Conservation (phyloP, 352 stramenopile species). For the Phytophthora pluvialis region DNA sequence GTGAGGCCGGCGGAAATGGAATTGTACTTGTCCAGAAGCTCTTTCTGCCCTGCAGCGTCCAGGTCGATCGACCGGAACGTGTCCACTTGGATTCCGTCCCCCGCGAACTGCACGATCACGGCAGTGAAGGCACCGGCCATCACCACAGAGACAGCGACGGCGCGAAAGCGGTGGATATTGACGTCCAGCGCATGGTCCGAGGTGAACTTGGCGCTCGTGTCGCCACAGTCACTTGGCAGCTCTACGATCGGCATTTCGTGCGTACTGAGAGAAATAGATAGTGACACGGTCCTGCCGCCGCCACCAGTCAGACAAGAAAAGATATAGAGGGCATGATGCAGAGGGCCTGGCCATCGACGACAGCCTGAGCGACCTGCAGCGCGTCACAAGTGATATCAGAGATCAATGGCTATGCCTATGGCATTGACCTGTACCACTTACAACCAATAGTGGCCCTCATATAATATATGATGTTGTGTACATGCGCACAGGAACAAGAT, state of each 20-base stretch:
- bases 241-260: neutral
- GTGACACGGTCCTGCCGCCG: neutral
- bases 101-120: constrained; percentile 10
- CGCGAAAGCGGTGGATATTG: constrained; percentile 5
- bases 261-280: neutral
- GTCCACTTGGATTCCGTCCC: constrained; percentile 8
- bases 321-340: neutral
- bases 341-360: too few relatives aligned
- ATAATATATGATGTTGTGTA: too few relatives aligned
- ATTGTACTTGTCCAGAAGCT: constrained; percentile 19
- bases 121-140: neutral
- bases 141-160: neutral
- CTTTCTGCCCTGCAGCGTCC: constrained; percentile 9
- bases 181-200: constrained; percentile 5
- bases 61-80: constrained; percentile 10
- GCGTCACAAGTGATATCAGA: constrained; percentile 1
- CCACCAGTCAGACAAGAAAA: neutral
- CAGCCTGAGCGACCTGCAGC: too few relatives aligned
- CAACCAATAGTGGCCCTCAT: too few relatives aligned
- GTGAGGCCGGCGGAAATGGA: constrained; percentile 9
- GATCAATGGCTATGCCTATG: neutral
- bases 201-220: neutral
- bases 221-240: neutral
- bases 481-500: too few relatives aligned
- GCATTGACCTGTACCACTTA: too few relatives aligned